Percentiles rank a stretch among this genome's conserved stretches.
phyloP scores from a whole-genome alignment of 306 rosid genomes.

The Corylus avellana region DNA sequence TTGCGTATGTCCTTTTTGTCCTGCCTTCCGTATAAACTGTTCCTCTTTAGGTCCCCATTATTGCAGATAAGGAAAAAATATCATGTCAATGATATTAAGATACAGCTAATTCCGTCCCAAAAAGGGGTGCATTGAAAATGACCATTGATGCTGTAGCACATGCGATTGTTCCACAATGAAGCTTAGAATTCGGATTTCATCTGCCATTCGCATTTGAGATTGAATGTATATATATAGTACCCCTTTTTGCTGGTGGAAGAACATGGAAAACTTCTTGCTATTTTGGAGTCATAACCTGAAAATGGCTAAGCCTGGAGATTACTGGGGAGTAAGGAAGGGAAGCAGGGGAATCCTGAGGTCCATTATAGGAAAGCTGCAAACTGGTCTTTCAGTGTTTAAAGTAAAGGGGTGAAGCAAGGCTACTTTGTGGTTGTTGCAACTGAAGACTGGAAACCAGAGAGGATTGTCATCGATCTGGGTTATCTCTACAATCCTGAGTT shows the following conservation, averaged over 20 bases:
- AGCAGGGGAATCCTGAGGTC: conserved; percentile 28
- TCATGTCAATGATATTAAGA: neutral
- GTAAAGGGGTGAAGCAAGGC: conserved; percentile 45
- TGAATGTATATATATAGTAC: neutral
- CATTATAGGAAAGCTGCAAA: conserved; percentile 34
- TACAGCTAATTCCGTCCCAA: neutral
- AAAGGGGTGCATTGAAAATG: conserved; percentile 9
- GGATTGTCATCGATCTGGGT: conserved; percentile 30
- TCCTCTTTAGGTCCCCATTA: neutral
- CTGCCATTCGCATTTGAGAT: neutral
- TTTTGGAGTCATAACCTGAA: conserved; percentile 4
- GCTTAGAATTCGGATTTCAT: neutral
- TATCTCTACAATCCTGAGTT: conserved; percentile 41
- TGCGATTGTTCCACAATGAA: conserved; percentile 10
- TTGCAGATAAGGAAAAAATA: conserved; percentile 13
- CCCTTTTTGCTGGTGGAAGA: neutral
- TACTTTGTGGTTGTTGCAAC: conserved; percentile 51
- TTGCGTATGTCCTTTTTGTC: neutral
- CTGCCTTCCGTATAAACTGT: neutral
- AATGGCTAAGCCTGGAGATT: conserved; percentile 39
- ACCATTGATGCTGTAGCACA: conserved; percentile 18
- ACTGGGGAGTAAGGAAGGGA: conserved; percentile 32
- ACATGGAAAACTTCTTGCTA: neutral
- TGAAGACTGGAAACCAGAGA: conserved; percentile 39
- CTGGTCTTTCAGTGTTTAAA: conserved; percentile 20